A percentile compares a stretch with the other conserved stretches of the same genome.
Conservation (phyloP, 257 asterid genomes). For the Salvia hispanica region DNA sequence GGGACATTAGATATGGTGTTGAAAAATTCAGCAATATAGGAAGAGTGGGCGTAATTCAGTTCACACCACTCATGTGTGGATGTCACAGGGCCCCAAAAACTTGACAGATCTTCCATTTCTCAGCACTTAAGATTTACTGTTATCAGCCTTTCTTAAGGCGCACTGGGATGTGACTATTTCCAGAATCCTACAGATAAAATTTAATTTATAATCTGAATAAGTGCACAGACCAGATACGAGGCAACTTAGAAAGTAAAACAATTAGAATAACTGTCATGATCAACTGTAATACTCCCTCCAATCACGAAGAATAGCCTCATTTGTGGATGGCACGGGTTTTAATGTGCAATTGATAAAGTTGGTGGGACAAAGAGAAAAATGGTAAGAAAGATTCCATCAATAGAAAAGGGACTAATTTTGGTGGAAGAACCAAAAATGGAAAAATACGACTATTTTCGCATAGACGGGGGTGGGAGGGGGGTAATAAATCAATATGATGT, state of each 20-base stretch:
- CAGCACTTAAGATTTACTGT: slow-evolving; percentile 25
- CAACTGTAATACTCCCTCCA: neutral
- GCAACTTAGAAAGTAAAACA: neutral
- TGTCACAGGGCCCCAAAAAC: slow-evolving; percentile 98
- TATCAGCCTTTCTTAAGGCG: slow-evolving; percentile 13
- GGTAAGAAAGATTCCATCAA: too few relatives aligned
- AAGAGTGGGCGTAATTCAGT: slow-evolving; percentile 80
- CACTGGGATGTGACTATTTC: slow-evolving; percentile 17
- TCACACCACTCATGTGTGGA: slow-evolving; percentile 98
- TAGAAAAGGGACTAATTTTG: too few relatives aligned
- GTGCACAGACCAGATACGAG: slow-evolving; percentile 3
- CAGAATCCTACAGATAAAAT: slow-evolving; percentile 34
- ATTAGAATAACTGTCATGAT: slow-evolving; percentile 18
- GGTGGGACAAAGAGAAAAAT: too few relatives aligned
- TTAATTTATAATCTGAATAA: slow-evolving; percentile 2
- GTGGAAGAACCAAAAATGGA: too few relatives aligned
- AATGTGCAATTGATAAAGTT: too few relatives aligned
- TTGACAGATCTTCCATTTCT: slow-evolving; percentile 69
- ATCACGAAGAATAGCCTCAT: too few relatives aligned
- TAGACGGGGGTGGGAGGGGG: too few relatives aligned
- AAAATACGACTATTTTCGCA: too few relatives aligned
- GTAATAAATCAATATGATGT: neutral
- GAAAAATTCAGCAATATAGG: slow-evolving; percentile 88
- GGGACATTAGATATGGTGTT: slow-evolving; percentile 86
- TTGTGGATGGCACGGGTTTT: too few relatives aligned